Percentiles rank a stretch among this genome's conserved stretches.
Evolutionary conservation across 2,329 filamentous ascomycete species (phyloP).

Genomic region (Cordyceps militaris): DNA sequence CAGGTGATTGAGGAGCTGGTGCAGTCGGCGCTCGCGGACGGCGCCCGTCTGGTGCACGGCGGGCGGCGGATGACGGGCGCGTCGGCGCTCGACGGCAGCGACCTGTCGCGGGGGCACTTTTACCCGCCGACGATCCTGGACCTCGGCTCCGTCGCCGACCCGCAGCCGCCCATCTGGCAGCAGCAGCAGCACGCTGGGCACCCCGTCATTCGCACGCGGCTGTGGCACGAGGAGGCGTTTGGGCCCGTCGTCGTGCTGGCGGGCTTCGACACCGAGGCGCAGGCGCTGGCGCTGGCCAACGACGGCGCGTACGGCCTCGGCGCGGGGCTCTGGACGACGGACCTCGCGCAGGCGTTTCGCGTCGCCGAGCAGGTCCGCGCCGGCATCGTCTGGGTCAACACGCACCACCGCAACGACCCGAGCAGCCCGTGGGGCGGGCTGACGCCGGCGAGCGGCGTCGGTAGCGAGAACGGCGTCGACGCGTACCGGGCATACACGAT

Average conservation of each 20-base stretch:
- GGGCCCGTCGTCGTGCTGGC: constrained; percentile 70
- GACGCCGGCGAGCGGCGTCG: constrained; percentile 56
- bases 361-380: constrained; percentile 62
- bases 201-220: constrained; percentile 59
- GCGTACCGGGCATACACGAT: constrained; percentile 53
- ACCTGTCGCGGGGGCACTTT: constrained; percentile 60
- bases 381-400: constrained; percentile 53
- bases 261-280: constrained; percentile 67
- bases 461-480: constrained; percentile 66
- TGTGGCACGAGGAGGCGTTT: constrained; percentile 77
- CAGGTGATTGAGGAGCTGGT: constrained; percentile 61
- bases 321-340: constrained; percentile 68
- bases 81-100: constrained; percentile 43
- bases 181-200: constrained; percentile 37
- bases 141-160: neutral
- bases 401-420: constrained; percentile 65
- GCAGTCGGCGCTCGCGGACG: constrained; percentile 51
- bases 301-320: constrained; percentile 69
- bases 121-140: constrained; percentile 70
- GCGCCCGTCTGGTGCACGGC: constrained; percentile 33
- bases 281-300: constrained; percentile 66
- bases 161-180: constrained; percentile 8
- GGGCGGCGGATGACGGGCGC: constrained; percentile 40
- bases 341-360: constrained; percentile 64
- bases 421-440: constrained; percentile 64